These are phyloP conservation scores for Yamadazyma songkhlaensis DNA, from an alignment of 1,139 yeast species.

Conservation along the genomic window DNA sequence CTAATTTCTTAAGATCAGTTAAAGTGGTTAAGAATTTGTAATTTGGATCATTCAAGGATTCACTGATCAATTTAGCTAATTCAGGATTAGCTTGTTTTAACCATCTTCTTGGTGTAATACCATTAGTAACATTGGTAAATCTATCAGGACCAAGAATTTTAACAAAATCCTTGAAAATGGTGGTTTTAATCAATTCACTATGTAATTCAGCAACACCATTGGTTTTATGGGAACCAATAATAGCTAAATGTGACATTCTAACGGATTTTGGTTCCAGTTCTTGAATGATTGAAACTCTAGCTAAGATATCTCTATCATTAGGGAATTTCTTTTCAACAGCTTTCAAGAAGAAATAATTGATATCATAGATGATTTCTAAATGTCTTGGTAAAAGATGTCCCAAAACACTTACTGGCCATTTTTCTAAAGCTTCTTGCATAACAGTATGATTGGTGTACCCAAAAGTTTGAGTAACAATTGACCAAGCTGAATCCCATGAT, in stretches of 20 bases:
- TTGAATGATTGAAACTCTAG: conserved; percentile 80
- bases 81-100: conserved; percentile 88
- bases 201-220: conserved; percentile 96
- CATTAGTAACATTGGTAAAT: conserved; percentile 91
- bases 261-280: conserved; percentile 78
- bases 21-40: conserved; percentile 70
- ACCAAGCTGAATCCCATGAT: conserved; percentile 85
- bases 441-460: conserved; percentile 96
- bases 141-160: conserved; percentile 75
- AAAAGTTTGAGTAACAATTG: conserved; percentile 73
- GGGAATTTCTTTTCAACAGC: conserved; percentile 76
- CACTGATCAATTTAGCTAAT: conserved; percentile 68
- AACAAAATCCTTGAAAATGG: conserved; percentile 89
- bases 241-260: conserved; percentile 90
- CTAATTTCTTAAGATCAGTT: conserved; percentile 64
- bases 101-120: conserved; percentile 97
- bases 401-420: conserved; percentile 86
- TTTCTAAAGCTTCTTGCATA: conserved; percentile 91
- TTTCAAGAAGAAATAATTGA: conserved; percentile 78
- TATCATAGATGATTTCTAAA: conserved; percentile 84
- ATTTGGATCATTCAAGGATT: conserved; percentile 60
- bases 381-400: conserved; percentile 86
- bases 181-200: conserved; percentile 84
- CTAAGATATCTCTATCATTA: conserved; percentile 57
- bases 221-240: conserved; percentile 88